Conservation (phyloP, 768 basidiomycete genomes). For the Boletus edulis region DNA sequence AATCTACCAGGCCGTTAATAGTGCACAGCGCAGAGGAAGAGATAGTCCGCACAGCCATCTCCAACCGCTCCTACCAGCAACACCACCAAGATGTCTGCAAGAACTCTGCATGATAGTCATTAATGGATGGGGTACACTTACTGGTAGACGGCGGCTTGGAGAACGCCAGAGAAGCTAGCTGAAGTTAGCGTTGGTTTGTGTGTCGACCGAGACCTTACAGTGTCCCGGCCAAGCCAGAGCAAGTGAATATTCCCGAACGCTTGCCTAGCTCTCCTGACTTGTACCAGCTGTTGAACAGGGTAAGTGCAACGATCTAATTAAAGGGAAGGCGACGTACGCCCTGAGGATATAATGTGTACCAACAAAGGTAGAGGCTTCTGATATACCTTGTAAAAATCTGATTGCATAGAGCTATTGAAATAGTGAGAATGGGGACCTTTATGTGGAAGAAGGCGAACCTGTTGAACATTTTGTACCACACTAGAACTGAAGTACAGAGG, state of each 20-base stretch:
- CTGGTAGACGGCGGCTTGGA: constrained; percentile 65
- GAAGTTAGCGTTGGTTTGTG: not conserved
- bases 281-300: constrained; percentile 52
- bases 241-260: constrained; percentile 69
- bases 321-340: constrained; percentile 43
- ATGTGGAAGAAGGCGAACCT: constrained; percentile 35
- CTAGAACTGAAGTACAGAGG: constrained; percentile 44
- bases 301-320: not conserved
- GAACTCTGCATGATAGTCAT: not conserved
- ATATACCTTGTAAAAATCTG: constrained; percentile 69
- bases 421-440: not conserved
- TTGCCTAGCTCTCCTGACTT: constrained; percentile 68
- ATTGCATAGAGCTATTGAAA: constrained; percentile 57
- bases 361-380: constrained; percentile 75
- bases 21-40: not conserved
- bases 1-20: constrained; percentile 38
- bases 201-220: constrained; percentile 38
- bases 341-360: constrained; percentile 73
- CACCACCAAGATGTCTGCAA: constrained; percentile 47
- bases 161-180: constrained; percentile 58
- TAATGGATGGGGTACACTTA: constrained; percentile 23
- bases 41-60: constrained; percentile 51
- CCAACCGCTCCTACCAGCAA: constrained; percentile 58
- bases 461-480: constrained; percentile 50
- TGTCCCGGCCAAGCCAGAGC: constrained; percentile 58